Conservation (phyloP, 371 early-diverging fungal genomes). For the Neoconidiobolus thromboides region DNA sequence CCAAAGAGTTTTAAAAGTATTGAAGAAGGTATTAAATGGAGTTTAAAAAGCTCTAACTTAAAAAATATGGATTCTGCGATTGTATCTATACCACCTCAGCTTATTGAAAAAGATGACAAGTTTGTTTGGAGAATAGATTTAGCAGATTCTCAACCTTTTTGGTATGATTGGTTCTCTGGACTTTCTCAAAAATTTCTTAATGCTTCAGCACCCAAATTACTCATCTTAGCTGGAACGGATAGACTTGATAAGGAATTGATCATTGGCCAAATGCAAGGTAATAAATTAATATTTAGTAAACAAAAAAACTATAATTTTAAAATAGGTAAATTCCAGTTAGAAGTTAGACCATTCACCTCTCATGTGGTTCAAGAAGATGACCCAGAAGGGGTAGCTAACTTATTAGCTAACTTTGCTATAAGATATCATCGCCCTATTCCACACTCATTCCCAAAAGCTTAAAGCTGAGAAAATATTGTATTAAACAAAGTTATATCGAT, state of each 20-base stretch:
- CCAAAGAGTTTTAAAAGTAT: slow-evolving; percentile 34
- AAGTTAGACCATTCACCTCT: slow-evolving; percentile 55
- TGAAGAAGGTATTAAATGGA: slow-evolving; percentile 54
- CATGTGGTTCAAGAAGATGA: slow-evolving; percentile 84
- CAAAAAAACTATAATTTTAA: too few relatives aligned
- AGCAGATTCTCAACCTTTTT: slow-evolving; percentile 31
- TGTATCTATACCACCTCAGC: slow-evolving; percentile 53
- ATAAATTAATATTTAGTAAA: too few relatives aligned
- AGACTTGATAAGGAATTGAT: slow-evolving; percentile 76
- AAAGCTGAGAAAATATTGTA: too few relatives aligned
- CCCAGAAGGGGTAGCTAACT: slow-evolving; percentile 44
- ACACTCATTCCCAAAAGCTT: too few relatives aligned
- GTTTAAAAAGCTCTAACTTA: slow-evolving; percentile 37
- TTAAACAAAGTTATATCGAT: too few relatives aligned
- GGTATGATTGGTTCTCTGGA: slow-evolving; percentile 75
- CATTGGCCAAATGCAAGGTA: slow-evolving; percentile 85
- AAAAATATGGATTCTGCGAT: slow-evolving; percentile 47
- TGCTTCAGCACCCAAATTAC: slow-evolving; percentile 46
- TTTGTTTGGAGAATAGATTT: too few relatives aligned
- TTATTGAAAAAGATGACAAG: slow-evolving; percentile 8
- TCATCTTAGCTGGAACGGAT: slow-evolving; percentile 81
- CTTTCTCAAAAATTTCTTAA: slow-evolving; percentile 61
- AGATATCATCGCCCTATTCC: too few relatives aligned
- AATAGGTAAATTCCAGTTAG: slow-evolving; percentile 54
- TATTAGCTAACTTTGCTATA: too few relatives aligned